Conservation (phyloP, 331 rosid species). For the Malus hybrid region DNA sequence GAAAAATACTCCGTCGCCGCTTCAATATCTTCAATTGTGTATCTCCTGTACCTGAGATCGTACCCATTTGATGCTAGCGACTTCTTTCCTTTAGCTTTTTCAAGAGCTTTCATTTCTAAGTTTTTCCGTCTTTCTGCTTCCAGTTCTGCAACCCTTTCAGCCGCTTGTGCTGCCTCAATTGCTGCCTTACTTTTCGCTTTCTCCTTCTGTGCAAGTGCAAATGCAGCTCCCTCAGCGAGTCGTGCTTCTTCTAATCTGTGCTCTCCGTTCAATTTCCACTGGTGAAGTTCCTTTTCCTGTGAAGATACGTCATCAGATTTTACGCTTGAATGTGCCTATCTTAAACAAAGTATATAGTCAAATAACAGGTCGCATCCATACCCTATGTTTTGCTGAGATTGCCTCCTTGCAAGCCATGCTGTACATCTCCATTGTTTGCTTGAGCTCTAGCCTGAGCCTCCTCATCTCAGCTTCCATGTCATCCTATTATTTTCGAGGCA, state of each 20-base stretch:
- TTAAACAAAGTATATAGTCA: background rate
- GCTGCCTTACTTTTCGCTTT: constrained; percentile 44
- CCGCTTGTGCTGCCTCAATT: constrained; percentile 60
- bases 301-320: background rate
- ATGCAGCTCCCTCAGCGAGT: constrained; percentile 50
- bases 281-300: constrained; percentile 59
- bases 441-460: constrained; percentile 64
- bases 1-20: constrained; percentile 31
- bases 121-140: constrained; percentile 51
- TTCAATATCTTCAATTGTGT: constrained; percentile 38
- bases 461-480: constrained; percentile 83
- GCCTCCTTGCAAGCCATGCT: constrained; percentile 81
- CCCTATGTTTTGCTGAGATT: constrained; percentile 50
- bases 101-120: constrained; percentile 31
- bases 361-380: background rate
- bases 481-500: constrained; percentile 37
- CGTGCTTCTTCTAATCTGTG: constrained; percentile 38
- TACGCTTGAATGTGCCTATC: background rate
- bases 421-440: constrained; percentile 81
- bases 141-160: constrained; percentile 37
- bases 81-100: constrained; percentile 32
- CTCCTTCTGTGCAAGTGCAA: constrained; percentile 51
- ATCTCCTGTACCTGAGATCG: constrained; percentile 44
- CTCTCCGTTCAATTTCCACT: constrained; percentile 59
- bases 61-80: background rate